Conservation (phyloP, 768 basidiomycete species). For the Boletus reticulatus region DNA sequence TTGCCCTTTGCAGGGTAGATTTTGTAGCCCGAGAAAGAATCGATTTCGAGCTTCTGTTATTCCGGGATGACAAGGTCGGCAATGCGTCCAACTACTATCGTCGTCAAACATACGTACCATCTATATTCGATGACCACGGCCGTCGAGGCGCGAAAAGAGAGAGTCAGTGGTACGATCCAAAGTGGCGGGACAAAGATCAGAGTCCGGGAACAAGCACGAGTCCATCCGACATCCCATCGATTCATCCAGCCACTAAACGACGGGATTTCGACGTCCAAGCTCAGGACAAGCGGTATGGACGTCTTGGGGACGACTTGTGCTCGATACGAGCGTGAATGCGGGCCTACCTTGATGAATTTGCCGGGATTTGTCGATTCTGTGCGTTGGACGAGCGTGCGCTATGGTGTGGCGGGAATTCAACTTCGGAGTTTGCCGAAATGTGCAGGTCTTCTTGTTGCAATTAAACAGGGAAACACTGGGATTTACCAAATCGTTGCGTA, state of each 20-base stretch:
- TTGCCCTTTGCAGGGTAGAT: constrained; percentile 99
- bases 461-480: no score
- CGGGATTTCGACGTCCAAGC: constrained; percentile 3
- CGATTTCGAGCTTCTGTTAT: constrained; percentile 93
- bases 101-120: constrained; percentile 22
- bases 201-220: constrained; percentile 6
- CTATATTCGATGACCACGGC: constrained; percentile 1
- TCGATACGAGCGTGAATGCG: constrained; percentile 28
- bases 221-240: constrained; percentile 36
- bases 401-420: constrained; percentile 24
- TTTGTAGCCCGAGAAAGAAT: constrained; percentile 94
- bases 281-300: constrained; percentile 1
- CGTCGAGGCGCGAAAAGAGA: background rate
- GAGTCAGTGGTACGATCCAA: constrained; percentile 20
- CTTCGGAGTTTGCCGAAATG: constrained; percentile 26
- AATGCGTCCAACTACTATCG: background rate
- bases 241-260: constrained; percentile 42
- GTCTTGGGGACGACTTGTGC: constrained; percentile 8
- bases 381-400: constrained; percentile 11
- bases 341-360: constrained; percentile 62
- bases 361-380: constrained; percentile 28
- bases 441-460: no score
- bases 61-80: constrained; percentile 4
- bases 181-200: constrained; percentile 10
- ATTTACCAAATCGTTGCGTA: background rate